Percentiles rank a stretch among this genome's conserved stretches.
Conservation (phyloP, 2,329 filamentous ascomycete species). For the Fusarium sp. region DNA sequence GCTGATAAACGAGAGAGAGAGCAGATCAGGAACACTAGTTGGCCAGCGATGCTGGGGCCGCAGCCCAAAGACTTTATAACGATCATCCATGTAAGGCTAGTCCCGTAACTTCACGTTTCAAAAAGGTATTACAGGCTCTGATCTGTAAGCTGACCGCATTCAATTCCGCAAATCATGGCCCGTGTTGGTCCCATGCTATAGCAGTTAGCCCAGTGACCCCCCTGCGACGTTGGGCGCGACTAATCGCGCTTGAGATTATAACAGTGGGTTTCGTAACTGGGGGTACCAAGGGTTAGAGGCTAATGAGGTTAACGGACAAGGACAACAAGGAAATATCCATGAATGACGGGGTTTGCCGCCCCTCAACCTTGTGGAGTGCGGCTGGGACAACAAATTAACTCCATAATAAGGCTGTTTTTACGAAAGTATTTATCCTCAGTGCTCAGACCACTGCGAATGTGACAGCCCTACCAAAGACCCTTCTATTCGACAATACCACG, state of each 20-base stretch:
- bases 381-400: too few species aligned
- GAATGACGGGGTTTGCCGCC: neutral
- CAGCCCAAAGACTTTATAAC: constrained; percentile 20
- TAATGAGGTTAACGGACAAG: neutral
- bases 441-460: neutral
- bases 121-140: constrained; percentile 12
- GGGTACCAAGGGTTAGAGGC: too few species aligned
- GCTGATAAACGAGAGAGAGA: constrained; percentile 4
- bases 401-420: neutral
- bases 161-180: constrained; percentile 30
- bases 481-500: neutral
- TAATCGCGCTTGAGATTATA: constrained; percentile 6
- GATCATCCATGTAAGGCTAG: constrained; percentile 20
- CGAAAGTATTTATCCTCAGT: too few species aligned
- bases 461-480: constrained; percentile 11
- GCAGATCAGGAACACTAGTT: neutral
- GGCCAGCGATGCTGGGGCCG: constrained; percentile 5
- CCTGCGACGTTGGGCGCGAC: constrained; percentile 12
- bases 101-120: constrained; percentile 21
- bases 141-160: constrained; percentile 38
- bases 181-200: neutral
- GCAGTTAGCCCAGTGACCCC: constrained; percentile 2
- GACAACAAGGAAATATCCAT: neutral
- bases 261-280: neutral
- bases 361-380: too few species aligned